A percentile compares a stretch with the other conserved stretches of the same genome.
These are phyloP conservation scores for Thoreauomyces humboldtii DNA, from an alignment of 192 early-diverging fungal genomes.

Conservation along the genomic window DNA sequence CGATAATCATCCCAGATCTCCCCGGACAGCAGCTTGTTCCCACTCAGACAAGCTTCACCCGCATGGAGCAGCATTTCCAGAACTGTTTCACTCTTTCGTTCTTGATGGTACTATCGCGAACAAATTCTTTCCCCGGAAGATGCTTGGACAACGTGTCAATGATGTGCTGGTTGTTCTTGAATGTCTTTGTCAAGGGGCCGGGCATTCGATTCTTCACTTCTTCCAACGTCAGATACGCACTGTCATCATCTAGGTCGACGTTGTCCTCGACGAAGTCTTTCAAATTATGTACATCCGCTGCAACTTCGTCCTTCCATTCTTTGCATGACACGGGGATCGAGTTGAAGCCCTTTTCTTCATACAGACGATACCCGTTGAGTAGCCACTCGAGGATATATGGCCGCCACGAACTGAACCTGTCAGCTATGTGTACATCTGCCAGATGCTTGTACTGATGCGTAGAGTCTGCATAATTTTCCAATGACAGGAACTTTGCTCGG, in stretches of 20 bases:
- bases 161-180: conserved; percentile 18
- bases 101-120: too few species aligned
- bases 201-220: conserved; percentile 15
- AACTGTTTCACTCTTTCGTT: too few species aligned
- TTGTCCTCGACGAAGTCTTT: conserved; percentile 16
- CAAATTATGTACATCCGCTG: conserved; percentile 10
- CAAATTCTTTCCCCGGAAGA: conserved; percentile 1
- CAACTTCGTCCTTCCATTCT: conserved; percentile 14
- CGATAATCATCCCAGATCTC: conserved; percentile 8
- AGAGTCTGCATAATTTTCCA: conserved; percentile 2
- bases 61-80: too few species aligned
- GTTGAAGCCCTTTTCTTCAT: conserved; percentile 3
- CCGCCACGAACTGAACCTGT: conserved; percentile 11
- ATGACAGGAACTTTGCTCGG: conserved; percentile 12
- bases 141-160: not conserved
- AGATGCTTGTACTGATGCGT: conserved; percentile 7
- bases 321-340: conserved; percentile 4
- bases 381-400: conserved; percentile 22
- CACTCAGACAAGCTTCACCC: too few species aligned
- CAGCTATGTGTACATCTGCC: conserved; percentile 2
- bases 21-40: too few species aligned
- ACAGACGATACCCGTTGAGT: conserved; percentile 7
- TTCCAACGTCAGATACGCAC: not conserved
- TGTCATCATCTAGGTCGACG: conserved; percentile 6
- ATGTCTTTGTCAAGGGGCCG: not conserved